Evolutionary conservation across 192 early-diverging fungal genomes (phyloP), one percentile per base, ranked within the genome.

Genomic region (Entomortierella lignicola): DNA sequence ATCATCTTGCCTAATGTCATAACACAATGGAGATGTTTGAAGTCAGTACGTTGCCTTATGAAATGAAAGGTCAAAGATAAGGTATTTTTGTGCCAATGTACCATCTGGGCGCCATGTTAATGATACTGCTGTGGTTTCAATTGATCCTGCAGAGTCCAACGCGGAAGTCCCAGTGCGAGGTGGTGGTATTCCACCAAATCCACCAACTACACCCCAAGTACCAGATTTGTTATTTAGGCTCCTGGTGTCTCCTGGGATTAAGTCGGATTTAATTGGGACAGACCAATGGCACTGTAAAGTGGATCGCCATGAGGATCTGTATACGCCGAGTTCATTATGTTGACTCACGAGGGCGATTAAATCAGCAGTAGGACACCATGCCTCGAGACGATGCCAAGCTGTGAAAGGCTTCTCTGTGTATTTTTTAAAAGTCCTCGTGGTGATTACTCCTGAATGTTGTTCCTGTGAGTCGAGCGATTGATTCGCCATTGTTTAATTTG

Each of bases 21-120:
- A 0, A 21, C 15, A 48, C 2, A 44, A 17, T 29, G 8, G 26
- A 27, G 47, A 26, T 17, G 5, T 2, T 47, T 17, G 21, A 0
- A 11, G 13, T 55, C 27, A 34, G 21, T 39, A 8, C 27, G 17
- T 12, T 20, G 42, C 5, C 39, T 8, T 39, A 1, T 17, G 4
- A 5, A n/a, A 47, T 47, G 44, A 47, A 47, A 42, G 8, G 13
- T 13, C 20, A 47, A 4, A 15, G 17, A 15, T 47, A 47, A 12
- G 17, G 7, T 15, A 20, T 2, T 2, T 47, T 47, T 5, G 12
- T 47, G 15, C 17, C 17, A 12, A 4, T 47, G 12, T 47, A 52
- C 72, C 72, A 55, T 77, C 72, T 39, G 72, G 72, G 18, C 66
- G 64, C 72, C 72, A 77, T 48, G 72, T 53, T 25, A 77, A 41